These are phyloP conservation scores for Blastobotrys mokoenaii DNA, from an alignment of 805 yeast genomes.

Conservation along the genomic window DNA sequence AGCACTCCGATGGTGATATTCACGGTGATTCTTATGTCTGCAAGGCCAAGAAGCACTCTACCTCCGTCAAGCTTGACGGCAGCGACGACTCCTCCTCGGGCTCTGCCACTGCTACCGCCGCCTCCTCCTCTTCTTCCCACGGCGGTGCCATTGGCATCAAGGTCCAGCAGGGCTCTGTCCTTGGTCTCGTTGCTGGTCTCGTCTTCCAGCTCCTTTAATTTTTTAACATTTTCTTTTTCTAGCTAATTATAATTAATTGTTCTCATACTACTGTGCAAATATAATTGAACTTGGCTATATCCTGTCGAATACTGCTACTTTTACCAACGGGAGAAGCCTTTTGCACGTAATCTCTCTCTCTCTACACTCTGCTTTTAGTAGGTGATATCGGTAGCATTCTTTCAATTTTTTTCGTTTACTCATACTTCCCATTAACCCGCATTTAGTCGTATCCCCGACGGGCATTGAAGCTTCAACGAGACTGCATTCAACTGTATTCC, in stretches of 20 bases:
- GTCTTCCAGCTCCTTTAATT: slow-evolving; percentile 19
- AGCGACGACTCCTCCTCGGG: slow-evolving; percentile 9
- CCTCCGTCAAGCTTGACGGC: slow-evolving; percentile 13
- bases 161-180: slow-evolving; percentile 12
- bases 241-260: background rate
- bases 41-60: slow-evolving; percentile 28
- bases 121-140: slow-evolving; percentile 14
- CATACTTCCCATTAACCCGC: no score
- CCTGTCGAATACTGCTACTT: no score
- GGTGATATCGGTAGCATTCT: no score
- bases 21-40: slow-evolving; percentile 75
- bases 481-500: no score
- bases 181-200: slow-evolving; percentile 18
- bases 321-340: no score
- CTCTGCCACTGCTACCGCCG: slow-evolving; percentile 8
- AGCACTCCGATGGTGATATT: slow-evolving; percentile 72
- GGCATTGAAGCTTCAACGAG: no score
- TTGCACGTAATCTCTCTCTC: background rate
- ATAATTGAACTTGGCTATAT: no score
- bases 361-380: background rate
- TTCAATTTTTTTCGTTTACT: no score
- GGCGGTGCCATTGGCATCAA: slow-evolving; percentile 12
- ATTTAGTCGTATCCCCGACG: no score
- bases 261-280: no score
- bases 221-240: background rate